A percentile compares a stretch with the other conserved stretches of the same genome.
These are phyloP conservation scores for Mortierella sp. DNA, from an alignment of 371 early-diverging fungal genomes.

Conservation along the genomic window DNA sequence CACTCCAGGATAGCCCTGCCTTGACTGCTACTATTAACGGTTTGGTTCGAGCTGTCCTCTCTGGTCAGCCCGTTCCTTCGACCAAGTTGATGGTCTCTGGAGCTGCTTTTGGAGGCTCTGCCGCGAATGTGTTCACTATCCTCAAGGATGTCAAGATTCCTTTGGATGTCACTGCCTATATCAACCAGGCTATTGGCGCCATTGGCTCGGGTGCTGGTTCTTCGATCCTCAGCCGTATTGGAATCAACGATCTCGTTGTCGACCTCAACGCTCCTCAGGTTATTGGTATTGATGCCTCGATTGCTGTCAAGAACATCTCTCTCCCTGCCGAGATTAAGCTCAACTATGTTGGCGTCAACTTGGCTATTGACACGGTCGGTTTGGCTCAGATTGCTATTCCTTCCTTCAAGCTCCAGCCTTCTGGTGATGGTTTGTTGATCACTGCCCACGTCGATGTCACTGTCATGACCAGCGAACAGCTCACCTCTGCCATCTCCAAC, in stretches of 20 bases:
- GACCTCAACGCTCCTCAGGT: conserved; percentile 48
- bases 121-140: conserved; percentile 41
- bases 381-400: conserved; percentile 45
- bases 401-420: conserved; percentile 35
- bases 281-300: conserved; percentile 43
- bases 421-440: conserved; percentile 26
- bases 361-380: conserved; percentile 32
- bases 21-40: conserved; percentile 5
- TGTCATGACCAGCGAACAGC: conserved; percentile 24
- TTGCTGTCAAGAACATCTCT: conserved; percentile 37
- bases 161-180: conserved; percentile 33
- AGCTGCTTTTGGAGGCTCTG: conserved; percentile 47
- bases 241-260: conserved; percentile 33
- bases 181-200: conserved; percentile 24
- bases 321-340: conserved; percentile 50
- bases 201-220: conserved; percentile 20
- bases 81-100: conserved; percentile 34
- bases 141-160: conserved; percentile 36
- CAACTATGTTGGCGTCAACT: conserved; percentile 49
- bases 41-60: neutral
- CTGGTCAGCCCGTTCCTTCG: conserved; percentile 4
- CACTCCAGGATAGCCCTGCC: neutral
- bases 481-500: conserved; percentile 26
- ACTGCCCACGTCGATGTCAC: conserved; percentile 31
- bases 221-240: conserved; percentile 30